Conservation (phyloP, 2,329 filamentous ascomycete species). For the Colletotrichum neosansevieriae region DNA sequence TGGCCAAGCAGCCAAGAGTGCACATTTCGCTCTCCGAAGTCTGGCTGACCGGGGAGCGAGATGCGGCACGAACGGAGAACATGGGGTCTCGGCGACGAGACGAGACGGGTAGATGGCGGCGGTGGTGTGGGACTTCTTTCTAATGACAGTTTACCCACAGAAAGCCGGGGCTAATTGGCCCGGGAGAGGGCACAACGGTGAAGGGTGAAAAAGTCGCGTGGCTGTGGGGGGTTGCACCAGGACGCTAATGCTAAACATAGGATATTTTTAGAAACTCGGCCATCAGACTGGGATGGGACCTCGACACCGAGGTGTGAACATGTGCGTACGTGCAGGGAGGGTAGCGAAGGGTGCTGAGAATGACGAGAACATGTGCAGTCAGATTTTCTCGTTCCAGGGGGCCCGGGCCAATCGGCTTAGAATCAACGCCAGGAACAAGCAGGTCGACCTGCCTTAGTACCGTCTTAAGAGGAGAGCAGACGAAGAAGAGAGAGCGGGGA, state of each 20-base stretch:
- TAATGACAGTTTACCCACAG: slow-evolving; percentile 32
- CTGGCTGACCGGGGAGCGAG: slow-evolving; percentile 11
- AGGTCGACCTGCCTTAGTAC: slow-evolving; percentile 22
- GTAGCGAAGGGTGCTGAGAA: too few relatives aligned
- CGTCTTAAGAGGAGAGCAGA: slow-evolving; percentile 23
- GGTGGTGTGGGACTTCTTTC: not conserved
- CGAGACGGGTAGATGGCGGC: not conserved
- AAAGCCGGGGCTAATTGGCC: slow-evolving; percentile 24
- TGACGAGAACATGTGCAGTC: slow-evolving; percentile 7
- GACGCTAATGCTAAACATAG: slow-evolving; percentile 38
- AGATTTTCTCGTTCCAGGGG: slow-evolving; percentile 3
- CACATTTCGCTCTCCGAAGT: not conserved
- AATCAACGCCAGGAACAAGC: slow-evolving; percentile 25
- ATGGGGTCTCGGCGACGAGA: slow-evolving; percentile 26
- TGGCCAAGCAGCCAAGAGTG: not conserved
- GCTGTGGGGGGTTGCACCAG: slow-evolving; percentile 20
- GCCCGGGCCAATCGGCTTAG: slow-evolving; percentile 26
- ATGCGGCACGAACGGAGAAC: slow-evolving; percentile 26
- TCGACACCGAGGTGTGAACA: slow-evolving; percentile 14
- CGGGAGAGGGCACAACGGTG: not conserved
- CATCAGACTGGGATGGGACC: slow-evolving; percentile 11
- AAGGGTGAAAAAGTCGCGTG: slow-evolving; percentile 28
- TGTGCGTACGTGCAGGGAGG: too few relatives aligned
- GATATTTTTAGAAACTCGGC: slow-evolving; percentile 37
- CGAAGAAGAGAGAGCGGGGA: too few relatives aligned